Percentiles rank a stretch among this genome's conserved stretches.
Evolutionary conservation across 1,284 basidiomycete genomes (phyloP).

Genomic region (Apiotrichum sp.): DNA sequence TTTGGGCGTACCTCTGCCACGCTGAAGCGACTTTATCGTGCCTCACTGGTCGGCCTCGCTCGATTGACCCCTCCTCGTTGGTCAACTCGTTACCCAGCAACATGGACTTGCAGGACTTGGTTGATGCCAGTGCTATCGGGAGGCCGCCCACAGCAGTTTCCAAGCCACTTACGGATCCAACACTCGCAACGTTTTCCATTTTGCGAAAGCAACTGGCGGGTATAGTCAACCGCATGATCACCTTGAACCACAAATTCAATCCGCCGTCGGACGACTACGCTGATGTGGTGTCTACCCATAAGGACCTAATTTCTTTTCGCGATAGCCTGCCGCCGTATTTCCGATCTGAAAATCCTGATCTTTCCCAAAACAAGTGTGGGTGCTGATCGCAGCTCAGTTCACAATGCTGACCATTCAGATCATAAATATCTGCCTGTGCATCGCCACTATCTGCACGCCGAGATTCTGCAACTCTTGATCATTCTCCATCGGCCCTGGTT

Average conservation of each 20-base stretch:
- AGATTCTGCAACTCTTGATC: constrained; percentile 42
- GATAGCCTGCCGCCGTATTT: constrained; percentile 59
- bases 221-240: constrained; percentile 69
- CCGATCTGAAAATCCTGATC: neutral
- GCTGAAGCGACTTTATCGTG: constrained; percentile 80
- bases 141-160: constrained; percentile 17
- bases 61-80: constrained; percentile 32
- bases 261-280: constrained; percentile 51
- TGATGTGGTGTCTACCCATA: constrained; percentile 74
- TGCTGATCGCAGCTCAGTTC: no score
- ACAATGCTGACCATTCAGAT: constrained; percentile 12
- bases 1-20: constrained; percentile 91
- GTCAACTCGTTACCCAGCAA: constrained; percentile 60
- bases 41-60: constrained; percentile 81
- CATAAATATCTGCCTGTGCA: constrained; percentile 39
- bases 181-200: constrained; percentile 78
- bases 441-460: constrained; percentile 44
- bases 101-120: constrained; percentile 59
- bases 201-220: constrained; percentile 74
- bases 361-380: no score
- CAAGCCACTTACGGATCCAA: constrained; percentile 54
- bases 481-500: constrained; percentile 46
- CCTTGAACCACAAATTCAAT: constrained; percentile 59
- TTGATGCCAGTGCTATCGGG: constrained; percentile 6
- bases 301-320: constrained; percentile 72